Evolutionary conservation across 495 filamentous ascomycete genomes (phyloP), one percentile per base, ranked within the genome.

Genomic region (Emericellopsis terricola): DNA sequence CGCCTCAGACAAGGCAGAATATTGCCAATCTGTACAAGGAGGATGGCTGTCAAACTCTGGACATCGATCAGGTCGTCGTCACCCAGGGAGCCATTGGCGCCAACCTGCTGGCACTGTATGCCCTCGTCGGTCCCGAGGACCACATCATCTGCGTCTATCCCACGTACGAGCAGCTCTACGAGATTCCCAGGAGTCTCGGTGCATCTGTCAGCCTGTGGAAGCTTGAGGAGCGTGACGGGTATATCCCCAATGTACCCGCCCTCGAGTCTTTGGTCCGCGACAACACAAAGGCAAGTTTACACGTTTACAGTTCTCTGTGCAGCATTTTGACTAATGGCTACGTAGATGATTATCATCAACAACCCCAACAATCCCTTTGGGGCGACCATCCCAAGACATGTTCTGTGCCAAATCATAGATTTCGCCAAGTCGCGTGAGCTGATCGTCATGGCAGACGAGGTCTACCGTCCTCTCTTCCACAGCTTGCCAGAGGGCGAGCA

Each of bases 331-430:
- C 35, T 19, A 26, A 19, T 5, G 34, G 24, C 23, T 19, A 9
- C 15, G 14, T 19, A 54, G 49, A 57, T 62, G 50, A 59, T 62
- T 34, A 50, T 69, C 16, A 51, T 59, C 46, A 87, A 81, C 49
- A 93, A 92, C 41, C 84, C 85, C 0, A 81, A 91, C 50, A 94
- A 93, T 46, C 84, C 85, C 2, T 87, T 79, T 0, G 82, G 85
- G 13, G 69, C 76, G 15, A 70, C 78, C 17, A 73, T 78, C 28
- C 69, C 76, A 0, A 68, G 58, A 35, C 42, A 64, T 0, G 64
- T 68, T 5, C 60, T 92, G 2, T 43, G 70, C 14, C 41, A 64
- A 10, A 64, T 91, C 28, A 60, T 85, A 19, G 57, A 71, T 3
- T 52, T 89, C 33, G 81, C 82, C 4, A 52, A 56, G 16, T 49